Conservation (phyloP, 2,329 filamentous ascomycete species). For the Fusarium tanahbumbuense region DNA sequence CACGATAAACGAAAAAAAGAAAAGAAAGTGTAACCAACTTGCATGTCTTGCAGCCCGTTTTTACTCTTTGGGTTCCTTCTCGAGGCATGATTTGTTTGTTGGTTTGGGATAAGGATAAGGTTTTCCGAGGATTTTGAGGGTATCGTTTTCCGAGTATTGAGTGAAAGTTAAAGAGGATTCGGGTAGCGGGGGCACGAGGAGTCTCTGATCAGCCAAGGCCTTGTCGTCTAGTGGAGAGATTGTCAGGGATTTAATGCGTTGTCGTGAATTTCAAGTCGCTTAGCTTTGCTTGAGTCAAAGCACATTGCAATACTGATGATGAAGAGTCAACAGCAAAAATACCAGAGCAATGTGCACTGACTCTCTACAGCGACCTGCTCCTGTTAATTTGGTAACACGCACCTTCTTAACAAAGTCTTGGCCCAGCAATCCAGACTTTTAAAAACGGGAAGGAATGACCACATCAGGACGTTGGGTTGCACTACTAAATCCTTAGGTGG, state of each 20-base stretch:
- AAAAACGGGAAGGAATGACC: background rate
- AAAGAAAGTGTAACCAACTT: slow-evolving; percentile 55
- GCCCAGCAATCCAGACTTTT: background rate
- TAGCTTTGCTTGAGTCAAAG: background rate
- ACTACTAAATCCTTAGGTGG: background rate
- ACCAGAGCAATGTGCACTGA: background rate
- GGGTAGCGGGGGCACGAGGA: background rate
- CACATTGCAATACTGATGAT: background rate
- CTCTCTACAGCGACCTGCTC: accelerated
- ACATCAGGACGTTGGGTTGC: background rate
- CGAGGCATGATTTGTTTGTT: slow-evolving; percentile 37
- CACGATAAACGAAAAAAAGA: background rate
- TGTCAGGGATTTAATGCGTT: background rate
- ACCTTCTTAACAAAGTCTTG: background rate
- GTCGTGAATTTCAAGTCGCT: background rate
- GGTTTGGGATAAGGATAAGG: background rate
- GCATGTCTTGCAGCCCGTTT: slow-evolving; percentile 65
- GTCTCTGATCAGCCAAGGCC: background rate
- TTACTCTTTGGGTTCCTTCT: slow-evolving; percentile 51
- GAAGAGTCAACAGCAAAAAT: background rate
- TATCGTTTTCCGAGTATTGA: slow-evolving; percentile 3
- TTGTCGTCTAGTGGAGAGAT: background rate
- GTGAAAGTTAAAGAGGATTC: background rate
- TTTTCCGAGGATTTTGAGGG: background rate
- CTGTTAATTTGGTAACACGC: background rate